Base-by-base conservation (phyloP, 306 rosid species). In the Medicago ruthenica region DNA sequence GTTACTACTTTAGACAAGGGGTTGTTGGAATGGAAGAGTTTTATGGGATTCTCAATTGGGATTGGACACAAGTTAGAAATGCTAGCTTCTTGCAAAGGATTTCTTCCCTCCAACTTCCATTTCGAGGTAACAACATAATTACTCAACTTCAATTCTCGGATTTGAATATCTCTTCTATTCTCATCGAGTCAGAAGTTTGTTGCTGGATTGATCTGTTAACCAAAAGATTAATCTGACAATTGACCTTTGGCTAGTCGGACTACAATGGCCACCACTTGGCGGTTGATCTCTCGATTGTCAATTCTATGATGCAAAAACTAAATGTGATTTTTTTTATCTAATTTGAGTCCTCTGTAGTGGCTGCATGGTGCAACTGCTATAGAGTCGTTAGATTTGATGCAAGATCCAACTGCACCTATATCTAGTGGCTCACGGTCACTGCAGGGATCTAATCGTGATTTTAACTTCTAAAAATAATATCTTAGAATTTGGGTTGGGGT, bases 1-100 rank as follows among this genome's bases (percentile, higher is more conserved):
- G 97, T 71, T 92, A 95, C 73, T 89, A 92, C 77, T 44, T 89
- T 7, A 92, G 92, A 79, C 45, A 88, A 73, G 97, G 96, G 4
- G 88, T 90, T 39, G 8, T 85, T 2, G 98, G 96, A 17, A 78
- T 83, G 89, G 87, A 89, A 11, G 98, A 95, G 87, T 75, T 62
- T 15, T 92, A 89, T 73, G 98, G 98, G 1, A 5, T 89, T 39
- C 77, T 92, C 21, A 76, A 71, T 63, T 72, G 81, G 91, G 87
- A 89, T 48, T 92, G 97, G 97, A 2, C 47, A 36, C 84, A 42
- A 8, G 39, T 73, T 39, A 79, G 98, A 41, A 92, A 92, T 74
- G 12, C 84, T 1, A 84, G 73, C 73, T 83, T 89, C 76, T 34
- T 89, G 13, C 76, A 81, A 18, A 88, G 83, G 81, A 84, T 92